Evolutionary conservation across 805 yeast species (phyloP).

Genomic region (Cyberlindnera nakhonratchasimensis): DNA sequence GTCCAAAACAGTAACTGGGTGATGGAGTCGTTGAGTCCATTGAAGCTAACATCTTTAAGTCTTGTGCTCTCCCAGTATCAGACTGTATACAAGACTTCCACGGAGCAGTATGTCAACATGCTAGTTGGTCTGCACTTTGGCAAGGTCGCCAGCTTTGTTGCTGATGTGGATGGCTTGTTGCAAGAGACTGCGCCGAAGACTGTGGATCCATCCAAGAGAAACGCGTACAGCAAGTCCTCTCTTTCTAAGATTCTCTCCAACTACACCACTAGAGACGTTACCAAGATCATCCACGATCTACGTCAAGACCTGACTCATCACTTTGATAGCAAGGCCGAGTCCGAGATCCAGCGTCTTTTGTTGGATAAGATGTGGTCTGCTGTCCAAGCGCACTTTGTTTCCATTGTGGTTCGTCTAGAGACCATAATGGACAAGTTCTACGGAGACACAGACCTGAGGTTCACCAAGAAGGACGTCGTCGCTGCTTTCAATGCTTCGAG

Average conservation of each 20-base stretch:
- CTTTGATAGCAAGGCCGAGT: slow-evolving; percentile 32
- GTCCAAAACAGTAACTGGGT: slow-evolving; percentile 54
- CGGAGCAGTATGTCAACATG: slow-evolving; percentile 43
- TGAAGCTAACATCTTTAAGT: slow-evolving; percentile 15
- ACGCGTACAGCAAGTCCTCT: slow-evolving; percentile 58
- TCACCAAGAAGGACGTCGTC: slow-evolving; percentile 54
- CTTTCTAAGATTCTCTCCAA: slow-evolving; percentile 53
- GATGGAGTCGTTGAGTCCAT: slow-evolving; percentile 37
- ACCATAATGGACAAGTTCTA: slow-evolving; percentile 50
- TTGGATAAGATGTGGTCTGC: slow-evolving; percentile 67
- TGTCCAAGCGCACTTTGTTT: slow-evolving; percentile 59
- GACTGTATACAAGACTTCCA: slow-evolving; percentile 29
- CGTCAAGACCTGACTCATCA: slow-evolving; percentile 56
- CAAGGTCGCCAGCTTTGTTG: slow-evolving; percentile 60
- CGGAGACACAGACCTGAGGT: slow-evolving; percentile 46
- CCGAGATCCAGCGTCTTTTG: slow-evolving; percentile 49
- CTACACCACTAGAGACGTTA: slow-evolving; percentile 58
- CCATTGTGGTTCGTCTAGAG: slow-evolving; percentile 51
- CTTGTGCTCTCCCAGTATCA: slow-evolving; percentile 22
- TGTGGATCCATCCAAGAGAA: slow-evolving; percentile 52
- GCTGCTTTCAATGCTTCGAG: slow-evolving; percentile 44
- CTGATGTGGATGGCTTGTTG: slow-evolving; percentile 53
- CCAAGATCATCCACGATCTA: slow-evolving; percentile 50
- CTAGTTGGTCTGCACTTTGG: slow-evolving; percentile 58
- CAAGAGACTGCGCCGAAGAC: slow-evolving; percentile 29